Percentiles rank a stretch among this genome's conserved stretches.
These are phyloP conservation scores for Plectosphaerella sp. DNA, from an alignment of 2,329 filamentous ascomycete genomes.

Conservation along the genomic window DNA sequence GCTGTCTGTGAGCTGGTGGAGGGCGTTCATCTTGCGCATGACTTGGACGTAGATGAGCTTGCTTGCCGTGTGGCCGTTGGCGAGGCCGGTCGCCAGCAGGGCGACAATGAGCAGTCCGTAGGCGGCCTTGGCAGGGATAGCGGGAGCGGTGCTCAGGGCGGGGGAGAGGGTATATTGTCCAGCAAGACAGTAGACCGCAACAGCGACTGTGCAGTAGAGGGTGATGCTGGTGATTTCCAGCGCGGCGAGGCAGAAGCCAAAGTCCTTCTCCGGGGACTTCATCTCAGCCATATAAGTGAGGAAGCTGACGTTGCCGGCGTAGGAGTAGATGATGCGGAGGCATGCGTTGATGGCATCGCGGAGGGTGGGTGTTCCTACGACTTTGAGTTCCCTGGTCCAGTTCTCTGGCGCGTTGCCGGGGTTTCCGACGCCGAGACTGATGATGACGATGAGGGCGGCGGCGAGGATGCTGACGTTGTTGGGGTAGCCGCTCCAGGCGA, in stretches of 20 bases:
- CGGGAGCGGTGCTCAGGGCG: conserved; percentile 25
- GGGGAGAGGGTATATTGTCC: conserved; percentile 25
- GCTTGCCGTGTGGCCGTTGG: conserved; percentile 26
- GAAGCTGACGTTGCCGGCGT: conserved; percentile 31
- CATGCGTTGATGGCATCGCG: conserved; percentile 25
- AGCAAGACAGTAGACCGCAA: conserved; percentile 24
- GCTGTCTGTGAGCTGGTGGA: conserved; percentile 24
- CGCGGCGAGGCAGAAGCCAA: conserved; percentile 21
- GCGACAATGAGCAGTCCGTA: conserved; percentile 25
- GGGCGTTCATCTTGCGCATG: conserved; percentile 25
- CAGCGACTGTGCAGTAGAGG: conserved; percentile 25
- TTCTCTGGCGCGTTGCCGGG: conserved; percentile 4
- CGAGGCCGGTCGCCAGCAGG: conserved; percentile 23
- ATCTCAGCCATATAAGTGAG: conserved; percentile 29
- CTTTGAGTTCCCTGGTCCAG: background rate
- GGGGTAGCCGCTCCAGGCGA: conserved; percentile 22
- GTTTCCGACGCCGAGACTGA: conserved; percentile 22
- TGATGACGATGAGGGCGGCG: conserved; percentile 31
- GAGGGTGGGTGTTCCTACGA: conserved; percentile 14
- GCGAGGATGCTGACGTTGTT: conserved; percentile 27
- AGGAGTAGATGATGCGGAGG: conserved; percentile 29
- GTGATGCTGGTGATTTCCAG: conserved; percentile 25
- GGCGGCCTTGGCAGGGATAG: conserved; percentile 23
- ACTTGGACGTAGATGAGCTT: conserved; percentile 27
- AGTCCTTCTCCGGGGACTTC: conserved; percentile 23